Evolutionary conservation across 1,139 yeast species (phyloP).

Genomic region (Meyerozyma elateridarum): DNA sequence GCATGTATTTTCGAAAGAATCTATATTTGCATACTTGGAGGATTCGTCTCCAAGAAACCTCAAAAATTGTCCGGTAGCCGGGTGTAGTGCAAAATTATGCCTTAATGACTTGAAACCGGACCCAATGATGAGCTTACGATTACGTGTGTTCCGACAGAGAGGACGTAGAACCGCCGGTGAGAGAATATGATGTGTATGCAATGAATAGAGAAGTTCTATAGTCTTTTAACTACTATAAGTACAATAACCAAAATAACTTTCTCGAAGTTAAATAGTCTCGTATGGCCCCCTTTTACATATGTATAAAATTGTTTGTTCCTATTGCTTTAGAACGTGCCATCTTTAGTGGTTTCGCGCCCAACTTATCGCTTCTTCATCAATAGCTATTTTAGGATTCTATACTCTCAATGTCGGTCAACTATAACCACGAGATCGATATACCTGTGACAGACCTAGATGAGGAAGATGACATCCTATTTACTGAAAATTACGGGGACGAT

Average conservation of each 20-base stretch:
- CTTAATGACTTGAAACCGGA: slow-evolving; percentile 37
- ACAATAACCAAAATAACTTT: no score
- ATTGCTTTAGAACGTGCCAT: no score
- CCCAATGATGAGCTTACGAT: slow-evolving; percentile 45
- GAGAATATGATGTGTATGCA: slow-evolving; percentile 4
- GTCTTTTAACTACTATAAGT: no score
- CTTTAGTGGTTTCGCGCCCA: slow-evolving; percentile 4
- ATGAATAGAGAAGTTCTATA: no score
- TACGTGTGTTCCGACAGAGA: slow-evolving; percentile 29
- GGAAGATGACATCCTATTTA: slow-evolving; percentile 11
- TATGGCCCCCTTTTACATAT: no score
- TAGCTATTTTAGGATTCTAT: not conserved
- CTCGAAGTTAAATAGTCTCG: no score
- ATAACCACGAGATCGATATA: slow-evolving; percentile 13
- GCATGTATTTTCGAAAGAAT: slow-evolving; percentile 55
- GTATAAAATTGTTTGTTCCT: no score
- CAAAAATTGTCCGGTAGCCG: slow-evolving; percentile 42
- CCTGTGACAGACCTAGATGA: slow-evolving; percentile 15
- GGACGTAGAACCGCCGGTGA: slow-evolving; percentile 6
- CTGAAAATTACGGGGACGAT: slow-evolving; percentile 4
- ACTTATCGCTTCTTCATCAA: not conserved
- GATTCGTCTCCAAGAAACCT: slow-evolving; percentile 9
- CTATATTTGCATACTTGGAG: slow-evolving; percentile 31
- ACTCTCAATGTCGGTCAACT: slow-evolving; percentile 1
- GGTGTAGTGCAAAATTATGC: slow-evolving; percentile 33